Base-by-base conservation (phyloP, 352 stramenopile genomes). In the Globisporangium solare region DNA sequence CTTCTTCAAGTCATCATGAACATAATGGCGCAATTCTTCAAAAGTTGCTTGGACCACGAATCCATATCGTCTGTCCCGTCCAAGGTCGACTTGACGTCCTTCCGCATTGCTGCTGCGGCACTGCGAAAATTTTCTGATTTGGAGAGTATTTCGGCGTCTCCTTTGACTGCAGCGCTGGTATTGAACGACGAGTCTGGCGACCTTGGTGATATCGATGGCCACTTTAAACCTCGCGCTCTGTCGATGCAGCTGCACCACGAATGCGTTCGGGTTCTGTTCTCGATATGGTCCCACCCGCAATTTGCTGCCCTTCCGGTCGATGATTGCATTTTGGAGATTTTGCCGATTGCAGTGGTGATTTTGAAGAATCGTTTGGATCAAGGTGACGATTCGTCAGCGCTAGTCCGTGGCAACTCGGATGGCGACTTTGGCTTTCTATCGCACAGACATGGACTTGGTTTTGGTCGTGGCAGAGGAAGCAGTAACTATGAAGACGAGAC, bases 291-390 rank as follows among this genome's bases (percentile, higher is more conserved):
- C 22, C 68, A 88, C 39, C 68, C 67, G 5, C 68, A 68, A 13
- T 84, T 90, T 53, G 58, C 58, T 14, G 54, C 55, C 15, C 68
- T 70, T 2, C 69, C 71, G 27, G 63, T 83, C 18, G 70, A 88
- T 17, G 77, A 67, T 15, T 89, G 64, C 56, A 65, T 88, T 41
- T 62, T 67, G 17, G 74, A 88, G 21, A 61, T 95, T 20, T 69
- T 95, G 43, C 78, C 79, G 24, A 71, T 89, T 41, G 73, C 79
- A 1, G 75, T 90, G 13, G 90, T 79, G 0, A 67, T 95, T 43
- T 54, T 95, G 41, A 91, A 89, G 43, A 88, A 89, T 54, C 82
- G 83, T 8, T 66, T 92, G 41, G 76, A 89, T 53, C 69, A 60
- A 21, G 63, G 67, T 3, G 68, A 81, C 27, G 27, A 3, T 56